Conservation (phyloP, 1,284 basidiomycete species). For the Melampsora larici-populina region DNA sequence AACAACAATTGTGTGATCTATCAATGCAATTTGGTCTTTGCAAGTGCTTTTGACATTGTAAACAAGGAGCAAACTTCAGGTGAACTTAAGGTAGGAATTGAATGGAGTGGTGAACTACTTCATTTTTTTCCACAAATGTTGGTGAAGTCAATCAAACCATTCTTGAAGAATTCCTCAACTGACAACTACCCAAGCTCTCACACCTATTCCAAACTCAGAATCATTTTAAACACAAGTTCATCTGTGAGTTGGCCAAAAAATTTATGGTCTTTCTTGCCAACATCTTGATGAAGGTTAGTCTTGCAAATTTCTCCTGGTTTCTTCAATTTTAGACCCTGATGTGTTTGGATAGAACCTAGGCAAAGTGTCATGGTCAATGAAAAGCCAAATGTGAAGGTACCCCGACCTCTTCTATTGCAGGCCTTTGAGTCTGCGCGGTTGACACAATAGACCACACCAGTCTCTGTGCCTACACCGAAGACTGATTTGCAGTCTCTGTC, state of each 20-base stretch:
- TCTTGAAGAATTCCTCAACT: conserved; percentile 25
- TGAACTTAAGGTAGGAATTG: not conserved
- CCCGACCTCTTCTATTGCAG: not conserved
- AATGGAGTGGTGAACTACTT: conserved; percentile 22
- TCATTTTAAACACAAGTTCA: conserved; percentile 21
- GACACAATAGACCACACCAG: not conserved
- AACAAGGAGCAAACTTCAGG: not conserved
- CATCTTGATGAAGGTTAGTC: conserved; percentile 18
- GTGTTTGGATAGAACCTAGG: not conserved
- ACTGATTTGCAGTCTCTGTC: not conserved
- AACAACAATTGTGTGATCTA: conserved; percentile 26
- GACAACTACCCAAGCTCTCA: not conserved
- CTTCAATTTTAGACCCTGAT: not conserved
- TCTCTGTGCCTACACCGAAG: not conserved
- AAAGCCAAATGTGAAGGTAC: not conserved
- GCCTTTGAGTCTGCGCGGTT: not conserved
- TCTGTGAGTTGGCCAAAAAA: conserved; percentile 2
- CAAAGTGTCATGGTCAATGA: not conserved
- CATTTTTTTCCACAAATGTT: conserved; percentile 25
- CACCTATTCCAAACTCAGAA: not conserved
- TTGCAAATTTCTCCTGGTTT: not conserved
- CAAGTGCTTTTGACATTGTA: conserved; percentile 3
- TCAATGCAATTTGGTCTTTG: conserved; percentile 18
- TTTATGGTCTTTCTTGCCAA: conserved; percentile 19
- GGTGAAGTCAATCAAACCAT: conserved; percentile 19